phyloP scores from a whole-genome alignment of 495 filamentous ascomycete species.

The Tuber calosporum region DNA sequence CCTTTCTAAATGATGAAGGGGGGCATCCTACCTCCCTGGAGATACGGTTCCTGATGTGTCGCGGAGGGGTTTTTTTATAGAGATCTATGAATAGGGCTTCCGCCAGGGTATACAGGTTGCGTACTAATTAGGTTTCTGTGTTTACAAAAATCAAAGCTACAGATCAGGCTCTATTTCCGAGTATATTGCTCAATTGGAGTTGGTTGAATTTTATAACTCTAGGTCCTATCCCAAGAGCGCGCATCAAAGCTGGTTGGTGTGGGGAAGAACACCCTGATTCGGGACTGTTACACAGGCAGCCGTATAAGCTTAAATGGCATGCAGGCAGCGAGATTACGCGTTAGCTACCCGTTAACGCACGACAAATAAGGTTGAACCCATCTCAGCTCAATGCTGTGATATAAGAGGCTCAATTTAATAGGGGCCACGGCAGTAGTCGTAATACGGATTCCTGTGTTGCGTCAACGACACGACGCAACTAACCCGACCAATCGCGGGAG shows the following conservation, averaged over 20 bases:
- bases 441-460: neutral
- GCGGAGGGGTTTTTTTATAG: neutral
- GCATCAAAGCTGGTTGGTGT: neutral
- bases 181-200: neutral
- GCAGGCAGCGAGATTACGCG: conserved; percentile 3
- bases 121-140: neutral
- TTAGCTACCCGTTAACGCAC: neutral
- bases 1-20: neutral
- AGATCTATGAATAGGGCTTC: neutral
- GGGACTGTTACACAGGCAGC: neutral
- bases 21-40: neutral
- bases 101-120: neutral
- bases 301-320: neutral
- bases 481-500: neutral
- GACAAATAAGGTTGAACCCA: neutral
- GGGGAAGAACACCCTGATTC: neutral
- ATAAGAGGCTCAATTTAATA: neutral
- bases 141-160: neutral
- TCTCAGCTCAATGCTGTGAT: neutral
- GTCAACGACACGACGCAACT: conserved; percentile 1
- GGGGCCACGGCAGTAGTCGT: neutral
- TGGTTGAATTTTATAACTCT: neutral
- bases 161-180: neutral
- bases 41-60: neutral
- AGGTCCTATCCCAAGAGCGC: neutral